A percentile compares a stretch with the other conserved stretches of the same genome.
Evolutionary conservation across 805 yeast species (phyloP).

Genomic region (Nakazawaea holstii): DNA sequence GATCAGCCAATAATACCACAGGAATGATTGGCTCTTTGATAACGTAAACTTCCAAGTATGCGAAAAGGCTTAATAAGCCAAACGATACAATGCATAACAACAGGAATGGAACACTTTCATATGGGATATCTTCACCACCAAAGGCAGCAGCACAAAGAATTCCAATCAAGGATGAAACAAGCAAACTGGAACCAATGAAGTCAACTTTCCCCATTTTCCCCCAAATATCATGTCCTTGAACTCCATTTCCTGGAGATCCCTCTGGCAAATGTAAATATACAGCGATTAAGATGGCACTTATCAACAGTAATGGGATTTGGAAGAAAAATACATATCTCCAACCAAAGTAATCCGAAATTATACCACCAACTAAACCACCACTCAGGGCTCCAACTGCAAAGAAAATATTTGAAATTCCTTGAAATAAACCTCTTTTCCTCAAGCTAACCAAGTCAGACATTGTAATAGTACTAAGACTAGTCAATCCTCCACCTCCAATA

Average conservation of each 20-base stretch:
- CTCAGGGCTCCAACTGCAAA: conserved; percentile 73
- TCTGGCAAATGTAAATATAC: conserved; percentile 31
- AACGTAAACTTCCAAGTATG: conserved; percentile 42
- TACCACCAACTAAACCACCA: conserved; percentile 65
- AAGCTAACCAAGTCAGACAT: conserved; percentile 73
- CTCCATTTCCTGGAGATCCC: conserved; percentile 53
- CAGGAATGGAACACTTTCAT: conserved; percentile 36
- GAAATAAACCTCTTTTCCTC: conserved; percentile 74
- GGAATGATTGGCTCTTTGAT: conserved; percentile 64
- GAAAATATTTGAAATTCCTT: conserved; percentile 73
- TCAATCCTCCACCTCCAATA: conserved; percentile 84
- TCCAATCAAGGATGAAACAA: conserved; percentile 51
- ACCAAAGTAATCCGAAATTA: conserved; percentile 44
- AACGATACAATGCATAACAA: conserved; percentile 7
- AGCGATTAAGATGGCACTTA: conserved; percentile 33
- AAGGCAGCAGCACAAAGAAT: conserved; percentile 61
- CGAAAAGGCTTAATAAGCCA: conserved; percentile 33
- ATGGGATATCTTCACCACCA: conserved; percentile 52
- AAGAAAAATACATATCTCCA: conserved; percentile 62
- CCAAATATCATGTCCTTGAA: conserved; percentile 35
- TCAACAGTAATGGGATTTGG: conserved; percentile 47
- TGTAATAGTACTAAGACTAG: conserved; percentile 68
- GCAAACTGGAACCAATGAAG: conserved; percentile 52
- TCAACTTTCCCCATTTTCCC: conserved; percentile 56
- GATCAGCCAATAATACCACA: conserved; percentile 42